Evolutionary conservation across 2,329 filamentous ascomycete species (phyloP), one percentile per base, ranked within the genome.

Genomic region (Nothophaeocryptopus gaeumannii): DNA sequence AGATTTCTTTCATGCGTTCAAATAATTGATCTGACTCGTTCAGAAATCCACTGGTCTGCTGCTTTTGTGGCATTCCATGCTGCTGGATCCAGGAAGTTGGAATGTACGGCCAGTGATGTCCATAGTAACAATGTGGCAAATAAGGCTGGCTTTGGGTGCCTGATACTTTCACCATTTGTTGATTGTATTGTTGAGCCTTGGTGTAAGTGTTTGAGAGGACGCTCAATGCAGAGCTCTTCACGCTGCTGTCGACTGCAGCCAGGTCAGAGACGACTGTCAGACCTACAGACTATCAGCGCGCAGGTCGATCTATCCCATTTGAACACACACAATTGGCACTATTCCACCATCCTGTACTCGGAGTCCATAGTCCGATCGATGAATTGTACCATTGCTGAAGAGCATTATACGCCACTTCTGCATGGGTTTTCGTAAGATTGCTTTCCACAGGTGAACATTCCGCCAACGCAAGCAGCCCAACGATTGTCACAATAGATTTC

Each of bases 271-370:
- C 59, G 11, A 60, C 59, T 2, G 63, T 67, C 8, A 67, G 32
- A 44, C 58, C 58, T 61, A 34, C 20, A 26, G 20, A 7, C 20
- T 26, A 7, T 26, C 20, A 26, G 12, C 14, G 11, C 12, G 2
- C 11, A n/a, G 2, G 32, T 7, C 10, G n/a, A 2, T 31, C 20
- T 26, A 3, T 26, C 20, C 20, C 20, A 26, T 26, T 3, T 26
- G 4, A 3, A 26, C 11, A 41, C 51, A 14, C 43, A 58, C 62
- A 65, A 39, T 67, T 66, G 15, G 64, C 64, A 35, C 50, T 57
- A 45, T 67, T 66, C 64, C 64, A 67, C 64, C 64, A 65, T 31
- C 58, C 59, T 12, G 63, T 64, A 3, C 49, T 57, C 8, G 63
- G 63, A 11, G 63, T 62, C 62, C 63, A 67, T 1, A 68, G 51